Evolutionary conservation across 371 early-diverging fungal genomes (phyloP).

Genomic region (Nematocida ausubeli): DNA sequence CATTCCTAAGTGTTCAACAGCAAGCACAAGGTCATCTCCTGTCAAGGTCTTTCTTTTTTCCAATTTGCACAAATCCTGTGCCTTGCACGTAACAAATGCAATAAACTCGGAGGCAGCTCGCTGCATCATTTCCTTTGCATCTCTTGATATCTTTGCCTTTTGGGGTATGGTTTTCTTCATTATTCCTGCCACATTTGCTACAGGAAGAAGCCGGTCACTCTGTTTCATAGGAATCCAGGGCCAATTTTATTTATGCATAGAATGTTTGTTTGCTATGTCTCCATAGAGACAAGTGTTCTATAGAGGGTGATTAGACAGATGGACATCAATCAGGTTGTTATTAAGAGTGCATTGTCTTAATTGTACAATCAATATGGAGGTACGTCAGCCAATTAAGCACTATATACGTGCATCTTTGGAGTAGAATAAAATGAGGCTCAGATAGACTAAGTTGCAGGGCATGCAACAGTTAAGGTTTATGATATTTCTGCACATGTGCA

Average conservation of each 20-base stretch:
- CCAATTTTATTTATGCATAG: not conserved
- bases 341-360: too few relatives aligned
- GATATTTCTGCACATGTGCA: too few relatives aligned
- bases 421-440: too few relatives aligned
- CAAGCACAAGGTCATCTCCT: slow-evolving; percentile 97
- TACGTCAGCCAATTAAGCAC: too few relatives aligned
- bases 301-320: too few relatives aligned
- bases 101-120: slow-evolving; percentile 98
- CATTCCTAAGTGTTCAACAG: slow-evolving; percentile 94
- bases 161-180: slow-evolving; percentile 95
- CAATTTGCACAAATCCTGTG: slow-evolving; percentile 66
- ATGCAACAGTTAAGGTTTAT: too few relatives aligned
- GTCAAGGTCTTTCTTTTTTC: slow-evolving; percentile 96
- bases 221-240: slow-evolving; percentile 43
- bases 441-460: too few relatives aligned
- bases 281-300: not conserved
- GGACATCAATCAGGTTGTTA: too few relatives aligned
- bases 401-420: too few relatives aligned
- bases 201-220: slow-evolving; percentile 84
- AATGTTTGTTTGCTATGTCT: slow-evolving; percentile 21
- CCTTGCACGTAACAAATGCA: slow-evolving; percentile 91
- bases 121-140: slow-evolving; percentile 94
- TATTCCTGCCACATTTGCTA: slow-evolving; percentile 87
- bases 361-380: too few relatives aligned
- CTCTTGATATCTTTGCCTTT: slow-evolving; percentile 94